Evolutionary conservation across 1,139 yeast species (phyloP).

Genomic region (Saccharomyces hybrid): DNA sequence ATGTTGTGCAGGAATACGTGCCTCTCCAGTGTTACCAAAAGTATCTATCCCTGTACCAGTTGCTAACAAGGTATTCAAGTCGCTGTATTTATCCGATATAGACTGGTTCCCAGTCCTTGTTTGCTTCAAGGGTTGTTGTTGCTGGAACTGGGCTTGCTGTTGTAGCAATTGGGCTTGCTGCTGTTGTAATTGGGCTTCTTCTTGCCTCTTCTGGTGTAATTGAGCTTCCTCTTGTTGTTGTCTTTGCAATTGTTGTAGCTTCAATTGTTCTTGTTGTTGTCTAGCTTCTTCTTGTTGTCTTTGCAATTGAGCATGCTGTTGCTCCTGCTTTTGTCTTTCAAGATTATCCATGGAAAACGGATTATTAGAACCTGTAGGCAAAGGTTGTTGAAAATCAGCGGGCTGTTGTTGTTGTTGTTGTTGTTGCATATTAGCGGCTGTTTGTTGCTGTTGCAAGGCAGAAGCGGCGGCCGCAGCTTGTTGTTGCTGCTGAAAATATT

Average conservation of each 20-base stretch:
- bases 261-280: slow-evolving; percentile 29
- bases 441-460: slow-evolving; percentile 29
- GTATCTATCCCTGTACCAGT: slow-evolving; percentile 90
- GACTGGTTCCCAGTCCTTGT: slow-evolving; percentile 40
- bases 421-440: slow-evolving; percentile 32
- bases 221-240: neutral
- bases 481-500: slow-evolving; percentile 21
- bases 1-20: slow-evolving; percentile 86
- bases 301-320: slow-evolving; percentile 2
- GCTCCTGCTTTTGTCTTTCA: neutral
- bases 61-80: slow-evolving; percentile 70
- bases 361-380: slow-evolving; percentile 66
- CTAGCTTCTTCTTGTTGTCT: slow-evolving; percentile 9
- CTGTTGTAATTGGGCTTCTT: slow-evolving; percentile 19
- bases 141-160: slow-evolving; percentile 30
- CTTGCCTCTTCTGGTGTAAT: slow-evolving; percentile 9
- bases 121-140: slow-evolving; percentile 34
- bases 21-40: slow-evolving; percentile 85
- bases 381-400: slow-evolving; percentile 47
- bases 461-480: slow-evolving; percentile 5
- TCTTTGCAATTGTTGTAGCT: slow-evolving; percentile 32
- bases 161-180: slow-evolving; percentile 11
- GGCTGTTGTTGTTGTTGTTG: slow-evolving; percentile 36
- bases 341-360: slow-evolving; percentile 59
- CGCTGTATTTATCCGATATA: slow-evolving; percentile 51